A percentile compares a stretch with the other conserved stretches of the same genome.
phyloP scores from a whole-genome alignment of 1,139 yeast genomes.

The Wickerhamiella infanticola region DNA sequence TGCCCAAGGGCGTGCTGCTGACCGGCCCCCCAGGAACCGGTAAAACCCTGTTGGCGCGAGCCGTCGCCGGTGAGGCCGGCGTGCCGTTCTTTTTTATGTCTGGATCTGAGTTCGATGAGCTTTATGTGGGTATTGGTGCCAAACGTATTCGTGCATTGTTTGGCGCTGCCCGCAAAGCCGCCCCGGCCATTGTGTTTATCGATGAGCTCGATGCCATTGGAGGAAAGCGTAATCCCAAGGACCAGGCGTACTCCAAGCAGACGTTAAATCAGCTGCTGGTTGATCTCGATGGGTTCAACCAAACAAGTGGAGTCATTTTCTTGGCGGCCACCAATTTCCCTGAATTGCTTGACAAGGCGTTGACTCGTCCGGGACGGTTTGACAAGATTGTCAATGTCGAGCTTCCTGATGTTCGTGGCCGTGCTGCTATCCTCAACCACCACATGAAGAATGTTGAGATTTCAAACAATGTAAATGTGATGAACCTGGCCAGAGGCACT shows the following conservation, averaged over 20 bases:
- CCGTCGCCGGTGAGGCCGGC: constrained; percentile 99
- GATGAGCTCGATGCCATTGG: constrained; percentile 98
- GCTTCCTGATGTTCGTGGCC: constrained; percentile 94
- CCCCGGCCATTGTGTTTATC: constrained; percentile 93
- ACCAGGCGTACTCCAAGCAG: constrained; percentile 95
- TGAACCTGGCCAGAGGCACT: constrained; percentile 87
- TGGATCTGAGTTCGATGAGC: constrained; percentile 95
- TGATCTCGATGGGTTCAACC: constrained; percentile 92
- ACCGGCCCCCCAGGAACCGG: constrained; percentile 99
- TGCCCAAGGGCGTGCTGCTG: constrained; percentile 89
- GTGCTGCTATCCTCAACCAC: constrained; percentile 80
- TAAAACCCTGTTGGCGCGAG: constrained; percentile 90
- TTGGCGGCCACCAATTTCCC: constrained; percentile 99
- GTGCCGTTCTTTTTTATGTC: constrained; percentile 98
- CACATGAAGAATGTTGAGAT: constrained; percentile 87
- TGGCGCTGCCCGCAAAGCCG: constrained; percentile 81
- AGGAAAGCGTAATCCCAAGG: constrained; percentile 92
- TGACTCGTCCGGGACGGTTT: constrained; percentile 96
- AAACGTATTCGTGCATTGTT: constrained; percentile 91
- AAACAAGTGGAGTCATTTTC: constrained; percentile 81
- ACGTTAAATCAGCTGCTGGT: constrained; percentile 90
- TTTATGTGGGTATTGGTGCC: constrained; percentile 98
- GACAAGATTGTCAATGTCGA: constrained; percentile 93
- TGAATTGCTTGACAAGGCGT: constrained; percentile 87
- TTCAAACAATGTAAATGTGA: constrained; percentile 71